Evolutionary conservation across 2,329 filamentous ascomycete species (phyloP).

Genomic region (Paraphoma sp.): DNA sequence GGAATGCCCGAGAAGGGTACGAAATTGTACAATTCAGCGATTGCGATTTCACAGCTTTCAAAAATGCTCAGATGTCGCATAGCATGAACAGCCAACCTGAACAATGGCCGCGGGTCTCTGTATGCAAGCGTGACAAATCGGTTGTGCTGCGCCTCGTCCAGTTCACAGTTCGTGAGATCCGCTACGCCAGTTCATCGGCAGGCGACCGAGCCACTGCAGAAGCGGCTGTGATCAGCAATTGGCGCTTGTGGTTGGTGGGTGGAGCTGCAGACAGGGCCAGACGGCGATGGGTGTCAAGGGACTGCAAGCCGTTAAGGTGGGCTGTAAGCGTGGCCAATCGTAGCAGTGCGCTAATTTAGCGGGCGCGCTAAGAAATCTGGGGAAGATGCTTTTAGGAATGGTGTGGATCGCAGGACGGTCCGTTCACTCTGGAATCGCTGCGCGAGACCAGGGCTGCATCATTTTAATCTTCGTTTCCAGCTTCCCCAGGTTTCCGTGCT

Average conservation of each 20-base stretch:
- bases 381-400: not conserved
- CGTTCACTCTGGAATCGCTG: not conserved
- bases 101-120: not conserved
- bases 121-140: not conserved
- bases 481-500: conserved; percentile 32
- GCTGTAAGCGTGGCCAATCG: not conserved
- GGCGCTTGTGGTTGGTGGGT: not conserved
- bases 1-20: conserved; percentile 29
- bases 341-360: not conserved
- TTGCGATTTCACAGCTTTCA: not conserved
- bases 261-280: not conserved
- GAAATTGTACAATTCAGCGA: conserved; percentile 10
- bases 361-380: not conserved
- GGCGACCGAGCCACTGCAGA: conserved; percentile 1
- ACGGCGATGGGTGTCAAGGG: conserved; percentile 1
- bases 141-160: not conserved
- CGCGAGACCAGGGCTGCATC: conserved; percentile 9
- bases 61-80: not conserved
- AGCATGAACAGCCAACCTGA: not conserved
- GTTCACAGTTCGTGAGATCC: not conserved
- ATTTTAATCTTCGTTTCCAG: conserved; percentile 20
- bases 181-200: not conserved
- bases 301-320: conserved; percentile 20
- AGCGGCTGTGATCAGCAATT: not conserved
- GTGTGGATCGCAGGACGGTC: conserved; percentile 6